Conservation (phyloP, 345 rosid species). For the Physaria fendleri region DNA sequence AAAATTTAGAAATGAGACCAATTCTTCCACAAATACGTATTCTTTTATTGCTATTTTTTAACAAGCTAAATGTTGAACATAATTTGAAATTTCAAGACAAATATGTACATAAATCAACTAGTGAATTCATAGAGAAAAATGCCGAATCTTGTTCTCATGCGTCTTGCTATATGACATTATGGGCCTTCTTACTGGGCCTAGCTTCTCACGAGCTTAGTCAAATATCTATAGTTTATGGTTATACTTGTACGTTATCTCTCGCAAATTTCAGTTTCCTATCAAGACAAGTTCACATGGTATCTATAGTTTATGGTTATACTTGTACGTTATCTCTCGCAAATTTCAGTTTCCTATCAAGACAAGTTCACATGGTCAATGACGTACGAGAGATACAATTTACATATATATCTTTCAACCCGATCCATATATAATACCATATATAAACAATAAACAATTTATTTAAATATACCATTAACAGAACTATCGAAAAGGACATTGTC, state of each 20-base stretch:
- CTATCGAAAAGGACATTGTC: background rate
- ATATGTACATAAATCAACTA: background rate
- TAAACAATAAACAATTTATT: background rate
- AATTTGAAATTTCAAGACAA: background rate
- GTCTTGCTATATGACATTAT: background rate
- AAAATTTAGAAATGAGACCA: no score
- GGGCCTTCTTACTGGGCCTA: background rate
- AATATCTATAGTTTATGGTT: background rate
- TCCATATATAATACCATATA: background rate
- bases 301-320: background rate
- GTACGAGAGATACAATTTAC: background rate
- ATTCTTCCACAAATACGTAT: no score
- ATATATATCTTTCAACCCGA: background rate
- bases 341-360: slow-evolving; percentile 18
- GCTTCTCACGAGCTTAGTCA: background rate
- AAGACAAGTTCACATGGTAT: no score
- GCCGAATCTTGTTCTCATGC: background rate
- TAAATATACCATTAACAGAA: background rate
- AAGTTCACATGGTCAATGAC: slow-evolving; percentile 20
- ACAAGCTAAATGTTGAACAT: background rate
- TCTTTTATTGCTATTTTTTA: background rate
- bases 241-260: background rate
- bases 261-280: background rate
- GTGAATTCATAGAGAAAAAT: background rate
- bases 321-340: background rate